Percentiles rank a stretch among this genome's conserved stretches.
phyloP scores from a whole-genome alignment of 225 moss, liverwort and hornwort genomes.

The Asterella californica region DNA sequence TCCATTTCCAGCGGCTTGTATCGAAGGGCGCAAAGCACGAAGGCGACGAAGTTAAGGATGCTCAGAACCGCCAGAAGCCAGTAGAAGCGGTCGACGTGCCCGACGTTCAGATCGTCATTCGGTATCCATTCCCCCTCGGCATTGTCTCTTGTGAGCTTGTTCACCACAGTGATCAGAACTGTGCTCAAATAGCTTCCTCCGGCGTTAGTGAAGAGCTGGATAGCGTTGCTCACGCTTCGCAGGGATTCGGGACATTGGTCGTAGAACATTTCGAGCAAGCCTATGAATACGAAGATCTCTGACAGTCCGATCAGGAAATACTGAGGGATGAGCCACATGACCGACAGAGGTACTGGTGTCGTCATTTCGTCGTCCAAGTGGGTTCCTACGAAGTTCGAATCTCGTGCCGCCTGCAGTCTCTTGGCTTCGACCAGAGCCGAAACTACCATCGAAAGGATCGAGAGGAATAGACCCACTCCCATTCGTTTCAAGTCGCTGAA shows the following conservation, averaged over 20 bases:
- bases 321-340: constrained; percentile 59
- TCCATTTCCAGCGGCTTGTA: constrained; percentile 28
- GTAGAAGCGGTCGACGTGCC: constrained; percentile 67
- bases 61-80: constrained; percentile 60
- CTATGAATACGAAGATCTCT: constrained; percentile 43
- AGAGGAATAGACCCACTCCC: constrained; percentile 57
- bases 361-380: constrained; percentile 43
- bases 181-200: constrained; percentile 69
- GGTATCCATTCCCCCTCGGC: constrained; percentile 55
- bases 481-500: constrained; percentile 69
- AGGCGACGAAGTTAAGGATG: constrained; percentile 47
- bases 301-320: constrained; percentile 64
- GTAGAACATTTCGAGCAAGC: constrained; percentile 73
- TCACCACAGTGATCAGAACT: constrained; percentile 45
- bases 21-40: constrained; percentile 29
- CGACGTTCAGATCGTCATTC: constrained; percentile 51
- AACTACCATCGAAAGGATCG: constrained; percentile 58
- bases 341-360: constrained; percentile 40
- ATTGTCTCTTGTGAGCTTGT: constrained; percentile 40
- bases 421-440: constrained; percentile 55
- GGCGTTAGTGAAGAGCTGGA: constrained; percentile 57
- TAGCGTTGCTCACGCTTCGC: constrained; percentile 60
- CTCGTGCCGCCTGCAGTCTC: constrained; percentile 32
- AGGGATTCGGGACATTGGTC: constrained; percentile 70
- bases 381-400: constrained; percentile 11